These are phyloP conservation scores for Pyronema domesticum DNA, from an alignment of 495 filamentous ascomycete species.

Conservation along the genomic window DNA sequence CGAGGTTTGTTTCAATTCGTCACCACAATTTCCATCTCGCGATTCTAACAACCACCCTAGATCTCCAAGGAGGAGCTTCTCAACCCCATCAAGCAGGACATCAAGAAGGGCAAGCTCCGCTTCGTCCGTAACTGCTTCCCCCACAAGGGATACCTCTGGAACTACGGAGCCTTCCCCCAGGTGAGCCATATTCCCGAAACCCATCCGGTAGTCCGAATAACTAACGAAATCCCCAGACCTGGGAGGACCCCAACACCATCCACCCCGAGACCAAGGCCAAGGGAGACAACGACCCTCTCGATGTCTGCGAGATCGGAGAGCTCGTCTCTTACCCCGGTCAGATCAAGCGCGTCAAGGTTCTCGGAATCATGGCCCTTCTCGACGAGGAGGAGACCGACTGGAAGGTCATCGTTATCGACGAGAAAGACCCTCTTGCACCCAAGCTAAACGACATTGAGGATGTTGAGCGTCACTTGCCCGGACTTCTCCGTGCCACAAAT, in stretches of 20 bases:
- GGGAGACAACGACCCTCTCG: constrained; percentile 97
- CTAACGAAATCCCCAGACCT: constrained; percentile 45
- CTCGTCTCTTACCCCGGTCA: constrained; percentile 86
- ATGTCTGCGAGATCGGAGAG: constrained; percentile 99
- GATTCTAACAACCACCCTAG: constrained; percentile 19
- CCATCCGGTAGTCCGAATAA: constrained; percentile 4
- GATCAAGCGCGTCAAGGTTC: constrained; percentile 98
- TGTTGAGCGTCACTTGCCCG: constrained; percentile 94
- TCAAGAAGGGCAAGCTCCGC: constrained; percentile 83
- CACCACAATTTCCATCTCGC: background rate
- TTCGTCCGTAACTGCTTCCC: constrained; percentile 99
- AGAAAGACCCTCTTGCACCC: constrained; percentile 88
- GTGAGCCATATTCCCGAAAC: constrained; percentile 30
- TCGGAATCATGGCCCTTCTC: constrained; percentile 97
- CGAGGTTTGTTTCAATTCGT: constrained; percentile 44
- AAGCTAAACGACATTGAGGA: constrained; percentile 99
- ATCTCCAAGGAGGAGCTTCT: constrained; percentile 95
- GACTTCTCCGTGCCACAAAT: constrained; percentile 90
- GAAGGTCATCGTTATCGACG: constrained; percentile 99
- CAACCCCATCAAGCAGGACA: constrained; percentile 90
- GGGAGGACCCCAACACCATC: constrained; percentile 89
- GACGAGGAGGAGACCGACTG: constrained; percentile 99
- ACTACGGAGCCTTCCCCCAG: constrained; percentile 98
- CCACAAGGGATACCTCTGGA: constrained; percentile 99
- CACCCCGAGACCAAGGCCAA: constrained; percentile 99